Base-by-base conservation (phyloP, 306 rosid genomes). In the Prunus mume region DNA sequence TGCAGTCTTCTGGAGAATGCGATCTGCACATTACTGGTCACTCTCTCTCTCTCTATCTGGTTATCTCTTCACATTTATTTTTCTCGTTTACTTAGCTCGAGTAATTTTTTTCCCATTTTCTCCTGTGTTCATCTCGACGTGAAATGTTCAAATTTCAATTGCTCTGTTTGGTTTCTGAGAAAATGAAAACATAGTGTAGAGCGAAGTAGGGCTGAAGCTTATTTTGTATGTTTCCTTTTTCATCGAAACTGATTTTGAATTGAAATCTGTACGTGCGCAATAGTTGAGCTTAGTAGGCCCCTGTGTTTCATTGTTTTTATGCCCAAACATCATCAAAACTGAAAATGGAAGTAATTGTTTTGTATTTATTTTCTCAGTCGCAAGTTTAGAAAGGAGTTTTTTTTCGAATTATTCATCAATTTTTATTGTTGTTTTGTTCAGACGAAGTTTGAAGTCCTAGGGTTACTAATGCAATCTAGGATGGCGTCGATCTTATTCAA, bases 401-500 rank as follows among this genome's bases (percentile, higher is more conserved):
- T 17, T 0, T 54, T 19, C 47, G 56, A 72, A 28, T 66, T 54
- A 58, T 68, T 20, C 28, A 54, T 65, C 34, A 24, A 6, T 61
- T 70, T 45, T 69, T 68, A 8, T 34, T 81, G 38, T 60, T 47
- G 49, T 82, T 77, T 41, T 55, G 41, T 79, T 30, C 83, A 84
- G 91, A 82, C 45, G 83, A 79, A 81, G 55, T 62, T 66, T 74
- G 82, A 80, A 81, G 78, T 56, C 24, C 65, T 38, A 47, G 71
- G 43, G 38, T 65, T 78, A 18, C 73, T 65, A 32, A 68, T 18
- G 65, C 81, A 72, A 34, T 77, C 72, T 46, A 75, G 49, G 81
- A 95, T 95, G 99, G 86, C 88, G 81, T 88, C 83, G 82, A 75
- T 84, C 60, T 62, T 83, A 6, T 71, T 80, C 52, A 88, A 89